phyloP scores from a whole-genome alignment of 495 filamentous ascomycete species.

The Aspergillus heteromorphus region DNA sequence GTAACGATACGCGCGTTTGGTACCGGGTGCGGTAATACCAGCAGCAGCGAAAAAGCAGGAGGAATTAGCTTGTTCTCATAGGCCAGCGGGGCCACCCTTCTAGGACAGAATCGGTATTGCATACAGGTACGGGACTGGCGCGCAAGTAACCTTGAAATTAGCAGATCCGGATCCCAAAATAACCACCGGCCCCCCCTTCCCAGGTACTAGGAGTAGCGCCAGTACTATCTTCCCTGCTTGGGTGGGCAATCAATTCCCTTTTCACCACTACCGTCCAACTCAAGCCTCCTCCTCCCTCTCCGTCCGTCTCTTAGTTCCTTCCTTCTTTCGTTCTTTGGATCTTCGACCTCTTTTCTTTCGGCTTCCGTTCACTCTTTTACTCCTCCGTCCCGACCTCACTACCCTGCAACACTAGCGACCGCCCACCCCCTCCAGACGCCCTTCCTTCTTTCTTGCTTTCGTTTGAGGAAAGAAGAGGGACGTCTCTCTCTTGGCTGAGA shows the following conservation, averaged over 20 bases:
- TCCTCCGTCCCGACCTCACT: conserved; percentile 17
- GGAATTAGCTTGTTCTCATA: neutral
- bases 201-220: conserved; percentile 11
- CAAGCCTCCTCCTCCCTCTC: conserved; percentile 16
- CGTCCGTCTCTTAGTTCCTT: conserved; percentile 24
- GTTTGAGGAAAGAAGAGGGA: conserved; percentile 29
- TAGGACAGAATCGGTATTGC: conserved; percentile 5
- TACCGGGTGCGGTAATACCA: conserved; percentile 1
- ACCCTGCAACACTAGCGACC: conserved; percentile 5
- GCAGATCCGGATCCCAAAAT: conserved; percentile 37
- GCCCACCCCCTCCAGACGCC: too few relatives aligned
- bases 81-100: neutral
- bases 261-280: conserved; percentile 24
- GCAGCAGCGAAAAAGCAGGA: neutral
- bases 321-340: conserved; percentile 28
- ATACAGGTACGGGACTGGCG: conserved; percentile 13
- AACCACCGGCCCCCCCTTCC: conserved; percentile 30
- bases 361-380: conserved; percentile 24
- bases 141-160: conserved; percentile 33
- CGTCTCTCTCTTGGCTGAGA: conserved; percentile 14
- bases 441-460: conserved; percentile 21
- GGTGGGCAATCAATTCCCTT: conserved; percentile 30
- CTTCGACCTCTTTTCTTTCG: conserved; percentile 23
- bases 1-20: neutral
- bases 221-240: conserved; percentile 21